Base-by-base conservation (phyloP, 306 rosid genomes). In the Parietaria judaica region DNA sequence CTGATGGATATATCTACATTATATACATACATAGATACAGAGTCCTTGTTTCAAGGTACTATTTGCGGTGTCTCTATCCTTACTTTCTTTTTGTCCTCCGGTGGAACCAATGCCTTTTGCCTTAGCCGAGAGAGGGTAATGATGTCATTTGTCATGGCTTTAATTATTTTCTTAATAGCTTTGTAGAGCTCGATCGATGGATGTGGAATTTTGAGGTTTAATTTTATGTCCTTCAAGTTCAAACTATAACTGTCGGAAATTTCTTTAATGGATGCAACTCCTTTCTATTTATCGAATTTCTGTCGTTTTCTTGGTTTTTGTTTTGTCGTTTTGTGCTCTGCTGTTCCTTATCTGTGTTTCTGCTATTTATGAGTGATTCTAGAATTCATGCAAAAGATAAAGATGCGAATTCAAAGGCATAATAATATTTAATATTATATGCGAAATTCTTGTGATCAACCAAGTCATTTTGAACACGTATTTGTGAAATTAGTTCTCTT, bases 1-100 rank as follows among this genome's bases (percentile, higher is more conserved):
- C 71, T 70, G 84, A 73, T 83, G 82, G 76, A 79, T 71, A 75
- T 72, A 74, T 79, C 72, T 73, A 76, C 77, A 72, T 49, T 49
- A 49, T 76, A 85, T 77, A 82, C 79, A 76, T 75, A 83, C 77
- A 75, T 81, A 81, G 85, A 81, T 65, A 80, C 82, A 76, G 67
- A 64, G 76, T 74, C 74, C 45, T 41, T 41, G 45, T 74, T 65
- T 70, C 61, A 72, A 71, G 75, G 72, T 66, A 78, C 76, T 41
- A 41, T 8, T 41, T 66, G 72, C 79, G 81, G 78, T 72, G 67
- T 74, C 9, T 87, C 56, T 47, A 73, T 76, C 73, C 70, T 59
- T 63, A 72, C 82, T 80, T 76, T 65, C 82, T 80, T 76, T 65
- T 76, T 8, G 82, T 70, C 69, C 52, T 35, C 51, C 55, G 53